A percentile compares a stretch with the other conserved stretches of the same genome.
Evolutionary conservation across 2,329 filamentous ascomycete genomes (phyloP).

Genomic region (Pseudogymnoascus pannorum): DNA sequence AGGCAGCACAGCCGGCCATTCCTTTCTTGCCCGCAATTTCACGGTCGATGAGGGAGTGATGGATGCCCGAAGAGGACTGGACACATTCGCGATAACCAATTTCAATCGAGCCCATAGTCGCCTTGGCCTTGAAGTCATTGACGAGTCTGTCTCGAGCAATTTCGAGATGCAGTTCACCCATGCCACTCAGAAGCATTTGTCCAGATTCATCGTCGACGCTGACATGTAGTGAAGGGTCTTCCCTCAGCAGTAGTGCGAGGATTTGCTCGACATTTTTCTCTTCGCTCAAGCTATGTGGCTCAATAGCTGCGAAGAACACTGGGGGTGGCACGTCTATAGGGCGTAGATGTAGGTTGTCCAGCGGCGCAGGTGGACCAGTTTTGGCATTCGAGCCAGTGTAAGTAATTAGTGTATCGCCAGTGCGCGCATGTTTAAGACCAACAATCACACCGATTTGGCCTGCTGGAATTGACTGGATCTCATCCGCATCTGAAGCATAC

Average conservation of each 20-base stretch:
- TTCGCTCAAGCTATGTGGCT: slow-evolving; percentile 69
- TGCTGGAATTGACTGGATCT: slow-evolving; percentile 69
- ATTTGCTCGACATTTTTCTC: slow-evolving; percentile 73
- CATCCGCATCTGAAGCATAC: slow-evolving; percentile 79
- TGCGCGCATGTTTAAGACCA: slow-evolving; percentile 83
- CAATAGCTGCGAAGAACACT: slow-evolving; percentile 93
- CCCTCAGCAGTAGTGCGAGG: slow-evolving; percentile 70
- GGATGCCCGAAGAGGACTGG: slow-evolving; percentile 46
- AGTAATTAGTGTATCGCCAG: slow-evolving; percentile 82
- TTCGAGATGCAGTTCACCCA: slow-evolving; percentile 94
- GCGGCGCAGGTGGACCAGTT: slow-evolving; percentile 56
- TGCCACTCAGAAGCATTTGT: slow-evolving; percentile 86
- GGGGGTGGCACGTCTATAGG: slow-evolving; percentile 86
- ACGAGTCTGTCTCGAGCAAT: slow-evolving; percentile 84
- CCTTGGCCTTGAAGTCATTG: slow-evolving; percentile 82
- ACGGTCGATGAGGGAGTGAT: slow-evolving; percentile 64
- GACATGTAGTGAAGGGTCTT: slow-evolving; percentile 88
- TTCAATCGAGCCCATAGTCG: slow-evolving; percentile 78
- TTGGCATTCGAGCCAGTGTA: slow-evolving; percentile 56
- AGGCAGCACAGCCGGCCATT: slow-evolving; percentile 66
- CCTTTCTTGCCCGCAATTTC: slow-evolving; percentile 73
- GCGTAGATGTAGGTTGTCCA: slow-evolving; percentile 72
- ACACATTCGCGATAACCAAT: slow-evolving; percentile 91
- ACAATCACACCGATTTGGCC: slow-evolving; percentile 93
- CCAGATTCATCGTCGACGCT: slow-evolving; percentile 82